Evolutionary conservation across 2,329 filamentous ascomycete genomes (phyloP), one percentile per base, ranked within the genome.

Genomic region (Mycosphaerella arachidis): DNA sequence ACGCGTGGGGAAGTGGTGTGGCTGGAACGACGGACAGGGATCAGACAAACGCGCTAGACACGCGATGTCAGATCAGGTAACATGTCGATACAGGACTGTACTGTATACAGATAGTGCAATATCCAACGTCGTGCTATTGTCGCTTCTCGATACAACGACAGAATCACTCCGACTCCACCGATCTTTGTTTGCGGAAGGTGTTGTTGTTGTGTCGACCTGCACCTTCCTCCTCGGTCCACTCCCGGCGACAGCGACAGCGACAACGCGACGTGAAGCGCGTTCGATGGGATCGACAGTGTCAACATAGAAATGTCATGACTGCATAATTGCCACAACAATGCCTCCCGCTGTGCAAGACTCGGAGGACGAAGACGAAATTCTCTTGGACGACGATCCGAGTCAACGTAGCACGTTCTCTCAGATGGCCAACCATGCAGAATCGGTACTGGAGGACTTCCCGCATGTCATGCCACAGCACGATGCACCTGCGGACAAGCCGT

Each of bases 361-460:
- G 16, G 60, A 62, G 30, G 57, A 53, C n/a, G 60, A 55, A 9
- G 60, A 56, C 24, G 52, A 58, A 27, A 40, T 59, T 31, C 20
- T 51, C 10, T 20, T 56, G 13, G 46, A 48, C 9, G 50, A 55
- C 43, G 55, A 46, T 8, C 52, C 58, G 4, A 57, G 54, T 37
- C 58, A 57, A 50, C 48, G 43, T 20, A 60, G 58, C 54, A 57
- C 43, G 20, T 48, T 35, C 30, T 57, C 54, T 29, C 52, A 48
- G 54, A n/a, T 50, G 9, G 54, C 31, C 9, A 20, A 24, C 9
- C 16, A 43, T 16, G 58, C 54, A 31, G 50, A 48, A 18, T 43
- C 20, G 6, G 29, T 56, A 2, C 40, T 60, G 53, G 13, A 37
- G 12, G 5, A 29, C 27, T n/a, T 57, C 31, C 24, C 37, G 24